phyloP scores from a whole-genome alignment of 2,329 filamentous ascomycete species.

The Samsoniella hepiali region DNA sequence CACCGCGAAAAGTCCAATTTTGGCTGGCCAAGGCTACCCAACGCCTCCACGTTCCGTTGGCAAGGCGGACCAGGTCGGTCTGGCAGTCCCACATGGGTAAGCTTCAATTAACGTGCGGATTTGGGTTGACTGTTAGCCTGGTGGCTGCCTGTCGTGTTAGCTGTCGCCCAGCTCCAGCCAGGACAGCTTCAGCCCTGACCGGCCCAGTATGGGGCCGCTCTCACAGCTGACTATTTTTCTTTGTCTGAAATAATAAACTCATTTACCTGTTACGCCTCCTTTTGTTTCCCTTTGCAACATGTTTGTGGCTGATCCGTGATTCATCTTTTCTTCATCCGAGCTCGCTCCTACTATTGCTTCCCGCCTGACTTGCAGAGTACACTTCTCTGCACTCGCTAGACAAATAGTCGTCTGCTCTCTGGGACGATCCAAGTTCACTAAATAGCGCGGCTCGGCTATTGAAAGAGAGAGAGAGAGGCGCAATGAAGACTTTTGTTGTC shows the following conservation, averaged over 20 bases:
- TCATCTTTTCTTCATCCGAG: background rate
- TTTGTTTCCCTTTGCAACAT: background rate
- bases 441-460: background rate
- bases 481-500: background rate
- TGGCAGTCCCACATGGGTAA: background rate
- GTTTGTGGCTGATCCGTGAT: background rate
- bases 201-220: slow-evolving; percentile 6
- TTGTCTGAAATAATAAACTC: background rate
- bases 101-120: background rate
- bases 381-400: background rate
- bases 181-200: slow-evolving; percentile 9
- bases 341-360: background rate
- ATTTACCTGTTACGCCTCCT: background rate
- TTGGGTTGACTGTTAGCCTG: background rate
- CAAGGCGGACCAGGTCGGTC: slow-evolving; percentile 9
- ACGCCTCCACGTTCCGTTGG: background rate
- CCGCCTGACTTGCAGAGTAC: background rate
- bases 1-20: slow-evolving; percentile 14
- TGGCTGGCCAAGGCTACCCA: slow-evolving; percentile 8
- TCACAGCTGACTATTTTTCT: slow-evolving; percentile 8
- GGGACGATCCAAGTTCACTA: background rate
- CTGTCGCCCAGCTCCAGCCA: background rate
- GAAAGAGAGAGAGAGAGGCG: background rate
- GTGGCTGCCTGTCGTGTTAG: background rate
- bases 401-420: background rate